Conservation (phyloP, 768 basidiomycete species). For the Lactifluus volemus region DNA sequence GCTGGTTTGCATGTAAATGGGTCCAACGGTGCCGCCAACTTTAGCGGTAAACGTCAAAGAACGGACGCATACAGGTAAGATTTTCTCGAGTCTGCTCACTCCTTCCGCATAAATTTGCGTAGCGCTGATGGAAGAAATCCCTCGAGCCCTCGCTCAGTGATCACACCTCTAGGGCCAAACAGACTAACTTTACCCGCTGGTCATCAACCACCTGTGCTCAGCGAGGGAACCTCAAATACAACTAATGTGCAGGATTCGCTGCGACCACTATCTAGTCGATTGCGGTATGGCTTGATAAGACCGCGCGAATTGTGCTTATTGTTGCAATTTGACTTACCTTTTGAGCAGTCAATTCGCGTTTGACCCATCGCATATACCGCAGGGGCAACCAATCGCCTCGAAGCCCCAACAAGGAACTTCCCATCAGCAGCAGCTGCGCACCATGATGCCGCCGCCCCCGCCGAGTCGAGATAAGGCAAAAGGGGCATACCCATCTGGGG, state of each 20-base stretch:
- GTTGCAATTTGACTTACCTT: background rate
- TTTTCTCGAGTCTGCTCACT: background rate
- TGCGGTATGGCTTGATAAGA: constrained; percentile 35
- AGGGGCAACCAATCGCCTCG: constrained; percentile 28
- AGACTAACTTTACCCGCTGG: constrained; percentile 60
- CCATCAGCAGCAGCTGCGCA: constrained; percentile 16
- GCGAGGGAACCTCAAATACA: constrained; percentile 20
- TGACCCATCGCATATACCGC: constrained; percentile 37
- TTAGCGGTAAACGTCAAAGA: constrained; percentile 61
- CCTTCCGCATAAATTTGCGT: background rate
- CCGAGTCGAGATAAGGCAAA: constrained; percentile 15
- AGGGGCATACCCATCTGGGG: background rate
- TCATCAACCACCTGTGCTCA: constrained; percentile 42
- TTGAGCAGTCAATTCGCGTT: constrained; percentile 62
- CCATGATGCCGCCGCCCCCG: constrained; percentile 26
- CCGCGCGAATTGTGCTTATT: background rate
- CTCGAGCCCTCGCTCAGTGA: constrained; percentile 55
- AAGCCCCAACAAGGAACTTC: constrained; percentile 23
- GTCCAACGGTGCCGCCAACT: constrained; percentile 34
- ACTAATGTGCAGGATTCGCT: constrained; percentile 4
- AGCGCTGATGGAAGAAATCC: constrained; percentile 7
- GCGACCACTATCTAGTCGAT: constrained; percentile 42
- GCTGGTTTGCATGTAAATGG: constrained; percentile 28
- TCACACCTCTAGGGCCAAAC: constrained; percentile 49
- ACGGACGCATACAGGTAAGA: constrained; percentile 36